These are phyloP conservation scores for Veloporphyrellus conicus DNA, from an alignment of 1,284 basidiomycete species.

Conservation along the genomic window DNA sequence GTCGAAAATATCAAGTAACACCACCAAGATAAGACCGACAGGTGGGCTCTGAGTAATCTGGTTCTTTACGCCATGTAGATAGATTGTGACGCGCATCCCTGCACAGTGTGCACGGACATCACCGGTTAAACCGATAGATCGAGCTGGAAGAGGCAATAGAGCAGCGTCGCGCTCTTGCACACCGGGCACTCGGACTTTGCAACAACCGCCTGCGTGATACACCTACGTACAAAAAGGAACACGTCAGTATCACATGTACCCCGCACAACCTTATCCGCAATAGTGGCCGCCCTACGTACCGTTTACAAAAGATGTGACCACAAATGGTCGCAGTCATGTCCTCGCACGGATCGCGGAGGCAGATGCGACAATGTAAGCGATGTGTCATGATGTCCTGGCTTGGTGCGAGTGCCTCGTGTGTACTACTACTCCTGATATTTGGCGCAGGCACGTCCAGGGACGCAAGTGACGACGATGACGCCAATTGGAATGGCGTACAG, in stretches of 20 bases:
- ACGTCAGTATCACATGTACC: not conserved
- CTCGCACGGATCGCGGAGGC: slow-evolving; percentile 40
- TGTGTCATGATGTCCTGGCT: not conserved
- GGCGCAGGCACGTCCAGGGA: slow-evolving; percentile 5
- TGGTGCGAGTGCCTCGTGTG: not conserved
- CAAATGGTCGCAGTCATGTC: slow-evolving; percentile 53
- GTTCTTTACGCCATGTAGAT: not conserved
- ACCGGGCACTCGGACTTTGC: slow-evolving; percentile 45
- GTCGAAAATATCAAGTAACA: not conserved
- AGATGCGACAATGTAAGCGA: slow-evolving; percentile 44
- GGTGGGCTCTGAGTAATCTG: too few relatives aligned
- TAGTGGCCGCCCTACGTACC: slow-evolving; percentile 33
- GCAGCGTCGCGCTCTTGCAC: slow-evolving; percentile 43
- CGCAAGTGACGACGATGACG: slow-evolving; percentile 15
- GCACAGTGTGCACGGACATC: not conserved
- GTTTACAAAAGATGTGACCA: slow-evolving; percentile 55
- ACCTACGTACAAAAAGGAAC: slow-evolving; percentile 31
- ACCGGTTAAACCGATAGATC: slow-evolving; percentile 20
- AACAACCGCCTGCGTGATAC: slow-evolving; percentile 46
- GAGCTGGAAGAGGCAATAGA: slow-evolving; percentile 45
- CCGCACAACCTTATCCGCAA: not conserved
- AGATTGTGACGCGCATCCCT: too few relatives aligned
- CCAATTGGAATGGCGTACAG: slow-evolving; percentile 11
- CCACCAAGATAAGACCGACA: not conserved
- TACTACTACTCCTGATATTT: not conserved